Base-by-base conservation (phyloP, 1,284 basidiomycete species). In the Apiotrichum akiyoshidainum region DNA sequence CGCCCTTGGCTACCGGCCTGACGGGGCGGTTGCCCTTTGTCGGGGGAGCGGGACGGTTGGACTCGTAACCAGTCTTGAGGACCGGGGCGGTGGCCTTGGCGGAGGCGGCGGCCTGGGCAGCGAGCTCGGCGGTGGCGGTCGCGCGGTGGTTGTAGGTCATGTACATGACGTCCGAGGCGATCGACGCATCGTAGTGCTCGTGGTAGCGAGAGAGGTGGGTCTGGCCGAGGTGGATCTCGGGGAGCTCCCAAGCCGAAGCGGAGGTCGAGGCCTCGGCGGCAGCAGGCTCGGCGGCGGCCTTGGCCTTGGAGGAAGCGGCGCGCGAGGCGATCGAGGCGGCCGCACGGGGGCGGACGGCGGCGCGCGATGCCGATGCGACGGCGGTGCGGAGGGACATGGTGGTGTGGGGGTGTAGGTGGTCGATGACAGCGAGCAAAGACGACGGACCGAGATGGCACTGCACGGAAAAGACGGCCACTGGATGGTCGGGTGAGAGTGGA, bases 161-260 rank as follows among this genome's bases (percentile, higher is more conserved):
- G 83, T 99, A 99, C 82, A 99, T 85, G 66, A 96, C 81, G 79
- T 97, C 85, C 69, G 92, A 87, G 22, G 86, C 84, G 58, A 99
- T 83, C 11, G 92, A 89, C 54, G 81, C 80, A 73, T 89, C 77
- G 81, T 96, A 98, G 81, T 97, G 90, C 65, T 92, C 87, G 60
- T 84, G 81, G 58, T 93, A 84, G 49, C 94, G 86, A 68, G 84
- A 88, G 60, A 84, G 82, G 50, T 89, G 86, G 47, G 88, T 89
- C 11, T 78, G 78, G 5, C 82, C 82, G 26, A 83, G 66, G 57
- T 72, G 68, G 63, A 78, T 75, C 19, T 70, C 61, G 44, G 75
- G 76, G 5, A 76, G 58, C 22, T 39, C 40, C 58, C 65, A 68
- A 26, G 60, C 57, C 10, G 54, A 45, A 22, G 55, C 26, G 17